These are phyloP conservation scores for Teratosphaeriaceae sp. DNA, from an alignment of 2,329 filamentous ascomycete genomes.

Conservation along the genomic window DNA sequence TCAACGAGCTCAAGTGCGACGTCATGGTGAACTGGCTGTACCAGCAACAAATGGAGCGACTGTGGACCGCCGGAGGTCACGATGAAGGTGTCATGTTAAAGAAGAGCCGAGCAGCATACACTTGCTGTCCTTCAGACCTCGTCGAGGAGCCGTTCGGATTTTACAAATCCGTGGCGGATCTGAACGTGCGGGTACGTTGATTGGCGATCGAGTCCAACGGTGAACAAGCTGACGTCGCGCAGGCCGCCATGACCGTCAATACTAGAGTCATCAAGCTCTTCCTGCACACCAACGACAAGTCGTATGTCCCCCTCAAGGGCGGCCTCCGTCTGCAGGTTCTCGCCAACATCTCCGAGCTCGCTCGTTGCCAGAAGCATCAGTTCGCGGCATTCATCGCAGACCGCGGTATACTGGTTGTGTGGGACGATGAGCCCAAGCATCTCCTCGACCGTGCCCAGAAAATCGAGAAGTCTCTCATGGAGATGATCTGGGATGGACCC, in stretches of 20 bases:
- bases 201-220: background rate
- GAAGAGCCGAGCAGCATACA: slow-evolving; percentile 43
- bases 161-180: slow-evolving; percentile 41
- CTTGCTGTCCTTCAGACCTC: slow-evolving; percentile 45
- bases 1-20: slow-evolving; percentile 51
- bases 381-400: slow-evolving; percentile 60
- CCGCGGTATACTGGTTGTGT: slow-evolving; percentile 53
- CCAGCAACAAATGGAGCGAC: slow-evolving; percentile 52
- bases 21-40: slow-evolving; percentile 60
- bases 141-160: slow-evolving; percentile 41
- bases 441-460: slow-evolving; percentile 46
- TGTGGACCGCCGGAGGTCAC: slow-evolving; percentile 43
- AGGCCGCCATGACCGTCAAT: slow-evolving; percentile 63
- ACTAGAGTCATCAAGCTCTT: slow-evolving; percentile 58
- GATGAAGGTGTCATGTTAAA: slow-evolving; percentile 53
- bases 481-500: slow-evolving; percentile 54
- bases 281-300: slow-evolving; percentile 42
- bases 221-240: slow-evolving; percentile 10
- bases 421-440: slow-evolving; percentile 56
- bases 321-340: slow-evolving; percentile 58
- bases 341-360: slow-evolving; percentile 50
- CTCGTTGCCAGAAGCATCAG: slow-evolving; percentile 56
- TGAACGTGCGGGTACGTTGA: slow-evolving; percentile 49
- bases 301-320: slow-evolving; percentile 53
- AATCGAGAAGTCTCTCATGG: slow-evolving; percentile 49